These are phyloP conservation scores for Solanum phureja DNA, from an alignment of 257 asterid species.

Conservation along the genomic window DNA sequence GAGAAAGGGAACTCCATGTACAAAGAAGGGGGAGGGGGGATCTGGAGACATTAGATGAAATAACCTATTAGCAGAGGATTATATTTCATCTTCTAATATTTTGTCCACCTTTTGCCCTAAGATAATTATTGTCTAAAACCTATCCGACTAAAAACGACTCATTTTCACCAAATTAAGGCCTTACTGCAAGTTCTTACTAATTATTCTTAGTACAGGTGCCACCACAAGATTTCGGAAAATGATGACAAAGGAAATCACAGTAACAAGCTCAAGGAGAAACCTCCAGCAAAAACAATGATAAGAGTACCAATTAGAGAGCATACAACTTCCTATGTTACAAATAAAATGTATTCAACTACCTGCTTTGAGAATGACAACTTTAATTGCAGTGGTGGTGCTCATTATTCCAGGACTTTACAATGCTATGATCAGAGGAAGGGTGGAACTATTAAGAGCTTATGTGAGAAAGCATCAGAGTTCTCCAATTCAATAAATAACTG, in stretches of 20 bases:
- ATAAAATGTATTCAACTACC: background rate
- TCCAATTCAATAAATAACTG: background rate
- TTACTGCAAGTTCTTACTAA: background rate
- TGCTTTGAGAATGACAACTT: background rate
- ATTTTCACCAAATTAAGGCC: background rate
- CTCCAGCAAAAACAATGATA: background rate
- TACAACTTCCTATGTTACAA: background rate
- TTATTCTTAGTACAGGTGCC: background rate
- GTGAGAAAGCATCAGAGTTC: background rate
- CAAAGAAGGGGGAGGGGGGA: background rate
- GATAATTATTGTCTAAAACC: background rate
- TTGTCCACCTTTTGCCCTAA: background rate
- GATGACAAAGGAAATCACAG: background rate
- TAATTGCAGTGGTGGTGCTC: background rate
- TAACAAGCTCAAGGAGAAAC: background rate
- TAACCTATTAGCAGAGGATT: background rate
- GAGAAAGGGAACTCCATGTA: background rate
- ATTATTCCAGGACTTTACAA: background rate
- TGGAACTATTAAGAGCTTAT: background rate
- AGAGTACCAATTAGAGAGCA: background rate
- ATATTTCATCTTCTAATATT: background rate
- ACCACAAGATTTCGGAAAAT: background rate
- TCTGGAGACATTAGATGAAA: background rate
- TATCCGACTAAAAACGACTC: background rate
- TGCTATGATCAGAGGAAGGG: background rate